Conservation (phyloP, 2,329 filamentous ascomycete genomes). For the Hypoxylon sp. region DNA sequence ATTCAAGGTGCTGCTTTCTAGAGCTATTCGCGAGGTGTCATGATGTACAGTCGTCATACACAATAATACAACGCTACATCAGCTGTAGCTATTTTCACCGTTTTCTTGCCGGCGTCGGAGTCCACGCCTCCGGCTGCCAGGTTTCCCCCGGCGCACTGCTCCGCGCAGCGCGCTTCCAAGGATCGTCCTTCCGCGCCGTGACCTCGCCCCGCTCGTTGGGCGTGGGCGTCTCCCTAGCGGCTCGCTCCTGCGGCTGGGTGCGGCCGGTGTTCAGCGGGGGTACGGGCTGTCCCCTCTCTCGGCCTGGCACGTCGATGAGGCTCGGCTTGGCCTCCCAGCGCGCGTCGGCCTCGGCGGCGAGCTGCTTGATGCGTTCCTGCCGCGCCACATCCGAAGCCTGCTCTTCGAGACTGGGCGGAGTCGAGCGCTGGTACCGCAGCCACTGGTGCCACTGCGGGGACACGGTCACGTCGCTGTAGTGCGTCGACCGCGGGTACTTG, state of each 20-base stretch:
- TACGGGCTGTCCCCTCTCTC: constrained; percentile 45
- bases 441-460: constrained; percentile 76
- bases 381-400: constrained; percentile 66
- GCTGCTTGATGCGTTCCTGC: constrained; percentile 64
- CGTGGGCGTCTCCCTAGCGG: constrained; percentile 20
- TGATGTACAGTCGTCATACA: constrained; percentile 35
- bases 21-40: constrained; percentile 20
- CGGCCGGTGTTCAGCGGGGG: constrained; percentile 46
- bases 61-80: constrained; percentile 29
- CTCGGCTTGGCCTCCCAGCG: constrained; percentile 72
- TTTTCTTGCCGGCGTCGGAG: constrained; percentile 57
- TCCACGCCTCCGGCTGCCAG: constrained; percentile 77
- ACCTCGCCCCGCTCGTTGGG: constrained; percentile 19
- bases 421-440: constrained; percentile 70
- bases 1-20: constrained; percentile 3
- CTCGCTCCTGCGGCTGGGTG: constrained; percentile 38
- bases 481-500: constrained; percentile 66
- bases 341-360: constrained; percentile 72
- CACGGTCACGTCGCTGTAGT: constrained; percentile 68
- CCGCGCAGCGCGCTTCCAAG: constrained; percentile 68
- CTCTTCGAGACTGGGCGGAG: constrained; percentile 68
- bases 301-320: constrained; percentile 47
- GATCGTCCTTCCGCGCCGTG: constrained; percentile 55
- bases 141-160: constrained; percentile 69
- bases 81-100: constrained; percentile 44